Percentiles rank a stretch among this genome's conserved stretches.
Conservation (phyloP, 176 grass and related monocot genomes). For the Musa acuminata region DNA sequence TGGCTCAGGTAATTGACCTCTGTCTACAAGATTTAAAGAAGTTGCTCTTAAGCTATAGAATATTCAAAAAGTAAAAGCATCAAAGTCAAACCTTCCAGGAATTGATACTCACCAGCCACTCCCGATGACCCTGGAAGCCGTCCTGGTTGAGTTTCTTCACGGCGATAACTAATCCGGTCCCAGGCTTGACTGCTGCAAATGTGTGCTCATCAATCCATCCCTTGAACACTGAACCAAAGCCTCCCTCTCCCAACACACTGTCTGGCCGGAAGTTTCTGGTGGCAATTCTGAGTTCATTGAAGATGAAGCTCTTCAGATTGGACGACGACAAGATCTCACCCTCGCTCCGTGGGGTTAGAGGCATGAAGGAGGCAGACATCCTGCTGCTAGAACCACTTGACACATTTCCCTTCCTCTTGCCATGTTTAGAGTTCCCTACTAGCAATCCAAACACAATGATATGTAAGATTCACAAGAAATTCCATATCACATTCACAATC, state of each 20-base stretch:
- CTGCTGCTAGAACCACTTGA: slow-evolving; percentile 38
- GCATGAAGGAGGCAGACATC: slow-evolving; percentile 34
- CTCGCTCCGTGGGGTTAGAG: slow-evolving; percentile 38
- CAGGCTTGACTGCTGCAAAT: slow-evolving; percentile 36
- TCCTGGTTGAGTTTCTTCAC: slow-evolving; percentile 19
- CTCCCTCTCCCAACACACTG: slow-evolving; percentile 20
- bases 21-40: slow-evolving; percentile 30
- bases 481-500: too few species aligned
- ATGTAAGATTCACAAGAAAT: slow-evolving; percentile 5
- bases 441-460: slow-evolving; percentile 6
- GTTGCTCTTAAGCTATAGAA: not conserved
- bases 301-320: slow-evolving; percentile 60
- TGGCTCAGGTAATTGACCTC: slow-evolving; percentile 67
- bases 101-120: slow-evolving; percentile 56
- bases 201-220: slow-evolving; percentile 10
- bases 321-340: slow-evolving; percentile 55
- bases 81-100: not conserved
- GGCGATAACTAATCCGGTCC: slow-evolving; percentile 66
- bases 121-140: slow-evolving; percentile 64
- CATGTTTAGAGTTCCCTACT: slow-evolving; percentile 19
- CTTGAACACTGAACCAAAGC: too few species aligned
- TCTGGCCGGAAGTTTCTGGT: slow-evolving; percentile 72
- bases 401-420: slow-evolving; percentile 17
- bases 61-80: not conserved
- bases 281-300: slow-evolving; percentile 45